These are phyloP conservation scores for Takashimella koratensis DNA, from an alignment of 1,284 basidiomycete species.

Conservation along the genomic window DNA sequence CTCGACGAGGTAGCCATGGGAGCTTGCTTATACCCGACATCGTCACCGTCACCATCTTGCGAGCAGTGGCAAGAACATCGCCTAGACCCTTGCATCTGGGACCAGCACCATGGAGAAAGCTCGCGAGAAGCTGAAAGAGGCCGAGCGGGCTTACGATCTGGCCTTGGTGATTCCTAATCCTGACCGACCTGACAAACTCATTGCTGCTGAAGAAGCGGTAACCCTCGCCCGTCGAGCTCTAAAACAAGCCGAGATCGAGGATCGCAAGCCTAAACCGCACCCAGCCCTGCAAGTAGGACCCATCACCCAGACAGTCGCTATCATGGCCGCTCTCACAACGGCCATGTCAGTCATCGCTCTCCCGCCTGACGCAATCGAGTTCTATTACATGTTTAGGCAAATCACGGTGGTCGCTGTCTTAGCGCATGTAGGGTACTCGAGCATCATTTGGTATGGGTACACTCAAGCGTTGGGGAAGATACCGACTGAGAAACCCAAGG, in stretches of 20 bases:
- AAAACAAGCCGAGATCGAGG: not conserved
- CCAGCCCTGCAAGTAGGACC: conserved; percentile 28
- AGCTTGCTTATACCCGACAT: too few species aligned
- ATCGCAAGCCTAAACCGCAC: not conserved
- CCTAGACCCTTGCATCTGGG: too few species aligned
- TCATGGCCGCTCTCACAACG: conserved; percentile 26
- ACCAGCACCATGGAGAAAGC: not conserved
- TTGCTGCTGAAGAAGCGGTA: not conserved
- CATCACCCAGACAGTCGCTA: conserved; percentile 28
- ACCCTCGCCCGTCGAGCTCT: not conserved
- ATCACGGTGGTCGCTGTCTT: conserved; percentile 27
- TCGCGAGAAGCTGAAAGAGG: not conserved
- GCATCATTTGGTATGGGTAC: conserved; percentile 36
- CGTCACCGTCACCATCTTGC: too few species aligned
- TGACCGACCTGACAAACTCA: not conserved
- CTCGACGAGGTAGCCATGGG: too few species aligned
- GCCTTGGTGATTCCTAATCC: not conserved
- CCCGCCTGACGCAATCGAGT: conserved; percentile 24
- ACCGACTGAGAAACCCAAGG: conserved; percentile 11
- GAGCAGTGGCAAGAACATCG: too few species aligned
- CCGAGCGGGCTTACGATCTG: not conserved
- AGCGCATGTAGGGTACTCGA: conserved; percentile 22
- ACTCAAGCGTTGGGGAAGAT: conserved; percentile 21
- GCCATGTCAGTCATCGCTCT: conserved; percentile 24
- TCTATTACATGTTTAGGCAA: conserved; percentile 32